A percentile compares a stretch with the other conserved stretches of the same genome.
Conservation (phyloP, 2,329 filamentous ascomycete genomes). For the Ceratocystis alfenasii region DNA sequence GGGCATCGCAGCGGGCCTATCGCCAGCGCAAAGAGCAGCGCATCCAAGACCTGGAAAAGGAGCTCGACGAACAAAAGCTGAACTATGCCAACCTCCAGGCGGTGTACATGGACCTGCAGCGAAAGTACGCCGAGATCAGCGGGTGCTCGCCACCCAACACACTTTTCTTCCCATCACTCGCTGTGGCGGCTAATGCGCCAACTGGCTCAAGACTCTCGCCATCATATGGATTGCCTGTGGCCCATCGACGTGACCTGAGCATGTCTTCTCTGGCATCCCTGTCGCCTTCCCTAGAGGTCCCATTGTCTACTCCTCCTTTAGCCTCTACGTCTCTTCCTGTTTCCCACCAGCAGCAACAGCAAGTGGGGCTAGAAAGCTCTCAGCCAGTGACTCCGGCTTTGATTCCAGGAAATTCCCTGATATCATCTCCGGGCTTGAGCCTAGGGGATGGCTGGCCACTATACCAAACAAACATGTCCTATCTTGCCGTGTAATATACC, state of each 20-base stretch:
- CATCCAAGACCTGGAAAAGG: constrained; percentile 22
- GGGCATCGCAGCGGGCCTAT: constrained; percentile 29
- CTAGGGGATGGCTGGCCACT: neutral
- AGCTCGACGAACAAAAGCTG: neutral
- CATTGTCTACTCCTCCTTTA: neutral
- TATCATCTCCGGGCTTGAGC: neutral
- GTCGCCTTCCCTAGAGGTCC: neutral
- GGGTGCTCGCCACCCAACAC: neutral
- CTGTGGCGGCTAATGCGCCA: neutral
- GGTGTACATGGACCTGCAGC: constrained; percentile 27
- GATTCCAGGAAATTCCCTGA: neutral
- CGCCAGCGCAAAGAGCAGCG: constrained; percentile 28
- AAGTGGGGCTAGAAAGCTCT: neutral
- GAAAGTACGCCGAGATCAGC: neutral
- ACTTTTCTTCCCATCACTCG: neutral
- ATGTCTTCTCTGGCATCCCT: neutral
- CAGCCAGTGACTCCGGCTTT: neutral
- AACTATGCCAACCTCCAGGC: constrained; percentile 24
- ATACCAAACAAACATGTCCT: constrained; percentile 1
- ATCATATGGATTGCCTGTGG: neutral
- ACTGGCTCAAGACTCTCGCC: neutral
- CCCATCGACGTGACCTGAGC: neutral
- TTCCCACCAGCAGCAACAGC: neutral
- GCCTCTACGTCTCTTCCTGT: neutral
- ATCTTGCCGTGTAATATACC: neutral